Conservation (phyloP, 257 asterid species). For the Salvia rosmarinus region DNA sequence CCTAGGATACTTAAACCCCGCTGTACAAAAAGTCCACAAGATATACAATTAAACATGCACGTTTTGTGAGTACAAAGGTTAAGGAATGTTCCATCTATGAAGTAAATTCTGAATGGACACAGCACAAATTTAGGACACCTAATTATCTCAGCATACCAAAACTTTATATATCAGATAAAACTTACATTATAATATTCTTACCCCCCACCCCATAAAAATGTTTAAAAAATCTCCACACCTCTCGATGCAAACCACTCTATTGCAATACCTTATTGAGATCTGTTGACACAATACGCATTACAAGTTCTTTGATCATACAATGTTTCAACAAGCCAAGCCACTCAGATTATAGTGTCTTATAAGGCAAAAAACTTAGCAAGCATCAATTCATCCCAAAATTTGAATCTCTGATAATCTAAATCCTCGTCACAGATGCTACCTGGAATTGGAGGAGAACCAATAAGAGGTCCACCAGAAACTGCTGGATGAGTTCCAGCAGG, state of each 20-base stretch:
- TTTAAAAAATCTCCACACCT: not conserved
- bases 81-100: not conserved
- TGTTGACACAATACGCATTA: not conserved
- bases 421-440: conserved; percentile 39
- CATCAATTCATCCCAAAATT: not conserved
- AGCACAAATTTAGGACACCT: not conserved
- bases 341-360: not conserved
- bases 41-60: conserved; percentile 5
- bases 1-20: conserved; percentile 85
- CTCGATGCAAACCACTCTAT: not conserved
- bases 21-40: conserved; percentile 44
- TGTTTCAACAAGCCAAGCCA: not conserved
- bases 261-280: not conserved
- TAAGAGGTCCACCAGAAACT: conserved; percentile 77
- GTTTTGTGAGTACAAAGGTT: not conserved
- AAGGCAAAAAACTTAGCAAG: not conserved
- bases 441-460: conserved; percentile 71
- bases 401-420: not conserved
- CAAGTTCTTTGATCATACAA: not conserved
- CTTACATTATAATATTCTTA: not conserved
- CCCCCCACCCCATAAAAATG: not conserved
- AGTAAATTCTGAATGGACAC: not conserved
- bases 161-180: not conserved
- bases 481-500: conserved; percentile 74
- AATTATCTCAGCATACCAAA: conserved; percentile 2